Conservation (phyloP, 164 flowering plant species). For the Protea cynaroides region DNA sequence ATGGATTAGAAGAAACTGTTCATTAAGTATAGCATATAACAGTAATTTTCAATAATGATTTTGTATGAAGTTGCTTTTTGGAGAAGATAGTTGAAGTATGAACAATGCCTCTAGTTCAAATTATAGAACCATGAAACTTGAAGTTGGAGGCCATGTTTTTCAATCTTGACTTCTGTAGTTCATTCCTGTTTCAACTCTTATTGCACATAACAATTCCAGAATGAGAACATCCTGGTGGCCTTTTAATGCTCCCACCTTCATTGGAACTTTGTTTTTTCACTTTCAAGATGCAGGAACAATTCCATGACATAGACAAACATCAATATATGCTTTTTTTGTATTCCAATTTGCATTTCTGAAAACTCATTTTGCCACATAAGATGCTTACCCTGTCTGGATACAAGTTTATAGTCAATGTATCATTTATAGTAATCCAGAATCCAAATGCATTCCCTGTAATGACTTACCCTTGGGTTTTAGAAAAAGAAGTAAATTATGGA, state of each 20-base stretch:
- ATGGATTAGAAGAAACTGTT: too few relatives aligned
- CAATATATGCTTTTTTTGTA: neutral
- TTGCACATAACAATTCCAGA: neutral
- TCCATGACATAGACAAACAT: neutral
- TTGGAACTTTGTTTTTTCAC: neutral
- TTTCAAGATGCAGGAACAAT: neutral
- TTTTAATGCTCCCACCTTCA: neutral
- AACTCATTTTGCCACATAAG: neutral
- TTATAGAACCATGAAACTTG: neutral
- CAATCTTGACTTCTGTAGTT: too few relatives aligned
- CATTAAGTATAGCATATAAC: too few relatives aligned
- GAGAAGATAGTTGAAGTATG: neutral
- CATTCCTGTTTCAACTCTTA: neutral
- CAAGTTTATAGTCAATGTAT: conserved; percentile 1
- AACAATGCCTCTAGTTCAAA: neutral
- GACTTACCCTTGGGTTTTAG: neutral
- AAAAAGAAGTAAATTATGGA: too few relatives aligned
- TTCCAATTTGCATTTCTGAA: neutral
- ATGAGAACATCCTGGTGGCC: neutral
- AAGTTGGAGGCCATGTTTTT: neutral
- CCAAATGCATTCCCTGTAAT: conserved; percentile 6
- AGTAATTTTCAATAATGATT: too few relatives aligned
- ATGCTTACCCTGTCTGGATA: neutral
- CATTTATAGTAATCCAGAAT: conserved; percentile 10
- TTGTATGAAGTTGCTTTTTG: too few relatives aligned